A percentile compares a stretch with the other conserved stretches of the same genome.
phyloP scores from a whole-genome alignment of 352 stramenopile genomes.

The Phytophthora pseudosyringae region DNA sequence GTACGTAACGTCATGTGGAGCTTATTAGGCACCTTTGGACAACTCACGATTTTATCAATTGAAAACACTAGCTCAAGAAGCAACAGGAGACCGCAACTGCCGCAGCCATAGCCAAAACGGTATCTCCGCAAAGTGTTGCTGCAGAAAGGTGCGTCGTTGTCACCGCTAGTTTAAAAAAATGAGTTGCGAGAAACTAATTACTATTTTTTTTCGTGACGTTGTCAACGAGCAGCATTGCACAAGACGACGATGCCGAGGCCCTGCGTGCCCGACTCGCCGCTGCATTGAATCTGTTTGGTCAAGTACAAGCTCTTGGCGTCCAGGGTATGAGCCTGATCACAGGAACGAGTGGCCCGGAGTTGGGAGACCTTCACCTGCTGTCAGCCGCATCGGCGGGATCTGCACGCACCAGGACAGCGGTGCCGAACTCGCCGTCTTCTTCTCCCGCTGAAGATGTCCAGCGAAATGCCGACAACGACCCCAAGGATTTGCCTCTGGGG shows the following conservation, averaged over 20 bases:
- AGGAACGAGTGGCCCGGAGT: slow-evolving; percentile 12
- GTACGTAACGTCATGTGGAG: slow-evolving; percentile 10
- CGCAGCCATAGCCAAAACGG: slow-evolving; percentile 2
- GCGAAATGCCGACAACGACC: slow-evolving; percentile 1
- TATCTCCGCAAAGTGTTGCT: slow-evolving; percentile 6
- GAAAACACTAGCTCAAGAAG: slow-evolving; percentile 22
- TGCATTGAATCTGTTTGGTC: slow-evolving; percentile 33
- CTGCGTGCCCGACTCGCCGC: slow-evolving; percentile 25
- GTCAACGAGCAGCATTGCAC: slow-evolving; percentile 21
- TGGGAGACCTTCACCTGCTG: slow-evolving; percentile 34
- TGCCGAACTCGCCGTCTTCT: slow-evolving; percentile 21
- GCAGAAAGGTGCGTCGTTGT: slow-evolving; percentile 21
- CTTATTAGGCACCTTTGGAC: background rate
- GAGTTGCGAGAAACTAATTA: background rate
- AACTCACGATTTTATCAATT: slow-evolving; percentile 21
- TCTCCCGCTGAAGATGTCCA: slow-evolving; percentile 10
- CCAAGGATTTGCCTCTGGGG: slow-evolving; percentile 10
- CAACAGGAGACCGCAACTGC: slow-evolving; percentile 15
- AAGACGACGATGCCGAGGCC: slow-evolving; percentile 21
- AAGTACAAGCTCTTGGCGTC: slow-evolving; percentile 36
- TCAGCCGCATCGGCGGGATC: slow-evolving; percentile 28
- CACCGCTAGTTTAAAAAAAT: background rate
- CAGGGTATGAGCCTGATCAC: slow-evolving; percentile 25
- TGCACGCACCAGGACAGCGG: slow-evolving; percentile 6
- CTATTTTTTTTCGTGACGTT: background rate